These are phyloP conservation scores for Suillus cothurnatus DNA, from an alignment of 768 basidiomycete species.

Conservation along the genomic window DNA sequence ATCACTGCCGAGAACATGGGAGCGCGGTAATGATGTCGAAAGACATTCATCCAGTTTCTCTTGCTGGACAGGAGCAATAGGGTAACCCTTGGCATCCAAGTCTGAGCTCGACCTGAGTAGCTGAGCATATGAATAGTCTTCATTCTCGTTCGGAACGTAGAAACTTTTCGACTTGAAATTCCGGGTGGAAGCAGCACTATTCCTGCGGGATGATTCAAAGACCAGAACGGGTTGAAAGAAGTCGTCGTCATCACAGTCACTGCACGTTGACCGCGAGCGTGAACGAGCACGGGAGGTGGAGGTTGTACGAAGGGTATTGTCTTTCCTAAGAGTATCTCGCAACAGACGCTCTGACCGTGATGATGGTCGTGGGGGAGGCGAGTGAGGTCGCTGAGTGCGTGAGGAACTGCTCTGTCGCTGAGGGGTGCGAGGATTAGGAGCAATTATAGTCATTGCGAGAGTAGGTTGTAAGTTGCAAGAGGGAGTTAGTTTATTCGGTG, in stretches of 20 bases:
- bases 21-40: constrained; percentile 19
- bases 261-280: constrained; percentile 26
- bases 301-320: constrained; percentile 39
- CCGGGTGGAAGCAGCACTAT: constrained; percentile 22
- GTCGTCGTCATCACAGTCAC: constrained; percentile 30
- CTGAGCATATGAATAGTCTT: constrained; percentile 26
- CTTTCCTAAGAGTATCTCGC: constrained; percentile 57
- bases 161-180: constrained; percentile 18
- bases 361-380: constrained; percentile 40
- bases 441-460: constrained; percentile 37
- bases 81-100: constrained; percentile 23
- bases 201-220: constrained; percentile 21
- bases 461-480: constrained; percentile 30
- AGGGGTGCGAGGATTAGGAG: constrained; percentile 19
- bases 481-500: constrained; percentile 12
- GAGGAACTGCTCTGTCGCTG: constrained; percentile 14
- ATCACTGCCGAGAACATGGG: constrained; percentile 19
- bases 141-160: constrained; percentile 37
- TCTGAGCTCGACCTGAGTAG: constrained; percentile 29
- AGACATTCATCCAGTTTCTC: constrained; percentile 25
- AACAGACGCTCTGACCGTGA: constrained; percentile 59
- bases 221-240: constrained; percentile 32
- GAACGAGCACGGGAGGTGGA: constrained; percentile 21
- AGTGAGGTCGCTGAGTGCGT: constrained; percentile 7
- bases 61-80: constrained; percentile 11